A percentile compares a stretch with the other conserved stretches of the same genome.
These are phyloP conservation scores for Antitrichia curtipendula DNA, from an alignment of 225 moss, liverwort and hornwort species.

Conservation along the genomic window DNA sequence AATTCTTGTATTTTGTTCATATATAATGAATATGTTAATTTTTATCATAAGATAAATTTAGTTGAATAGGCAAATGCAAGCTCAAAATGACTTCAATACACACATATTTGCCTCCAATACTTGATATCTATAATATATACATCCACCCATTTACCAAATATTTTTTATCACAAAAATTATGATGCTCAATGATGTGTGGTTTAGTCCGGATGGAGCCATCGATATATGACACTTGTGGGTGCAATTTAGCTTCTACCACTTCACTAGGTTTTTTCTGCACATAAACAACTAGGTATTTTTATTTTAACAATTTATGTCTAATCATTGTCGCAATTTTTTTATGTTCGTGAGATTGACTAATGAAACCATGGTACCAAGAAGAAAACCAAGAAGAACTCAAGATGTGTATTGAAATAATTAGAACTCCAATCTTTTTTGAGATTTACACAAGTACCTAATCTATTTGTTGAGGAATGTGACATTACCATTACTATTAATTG, in stretches of 20 bases:
- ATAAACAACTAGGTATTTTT: background rate
- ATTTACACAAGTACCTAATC: too few relatives aligned
- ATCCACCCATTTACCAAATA: background rate
- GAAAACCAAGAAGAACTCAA: background rate
- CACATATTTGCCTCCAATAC: background rate
- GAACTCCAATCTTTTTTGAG: background rate
- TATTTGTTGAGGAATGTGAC: background rate
- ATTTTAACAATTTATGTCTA: background rate
- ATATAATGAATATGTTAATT: background rate
- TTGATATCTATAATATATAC: background rate
- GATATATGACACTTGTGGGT: slow-evolving; percentile 51
- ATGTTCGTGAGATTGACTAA: too few relatives aligned
- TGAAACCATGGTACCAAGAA: background rate
- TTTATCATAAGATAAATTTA: background rate
- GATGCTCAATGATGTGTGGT: slow-evolving; percentile 62
- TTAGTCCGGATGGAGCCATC: slow-evolving; percentile 57
- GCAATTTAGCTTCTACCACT: slow-evolving; percentile 58
- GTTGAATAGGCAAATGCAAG: too few relatives aligned
- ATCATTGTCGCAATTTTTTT: background rate
- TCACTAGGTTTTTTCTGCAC: slow-evolving; percentile 67
- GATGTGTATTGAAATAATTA: background rate
- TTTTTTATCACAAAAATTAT: slow-evolving; percentile 49
- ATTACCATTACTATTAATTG: too few relatives aligned
- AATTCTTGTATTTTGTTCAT: background rate
- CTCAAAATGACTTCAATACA: background rate